Base-by-base conservation (phyloP, 805 yeast genomes). In the Komagataella pastoris region DNA sequence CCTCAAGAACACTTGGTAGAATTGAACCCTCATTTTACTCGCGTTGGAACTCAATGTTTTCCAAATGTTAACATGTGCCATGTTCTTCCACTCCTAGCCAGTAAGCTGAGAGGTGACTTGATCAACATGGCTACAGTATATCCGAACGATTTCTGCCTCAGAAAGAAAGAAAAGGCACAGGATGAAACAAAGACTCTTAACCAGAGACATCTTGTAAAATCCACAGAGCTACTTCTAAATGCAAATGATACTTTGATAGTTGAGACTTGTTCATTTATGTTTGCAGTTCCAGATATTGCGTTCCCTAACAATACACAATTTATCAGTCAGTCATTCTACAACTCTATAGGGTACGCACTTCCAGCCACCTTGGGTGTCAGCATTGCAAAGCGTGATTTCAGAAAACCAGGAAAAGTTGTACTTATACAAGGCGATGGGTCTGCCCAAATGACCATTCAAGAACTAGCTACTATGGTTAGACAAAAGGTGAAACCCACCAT, bases 401-500 rank as follows among this genome's bases (percentile, higher is more conserved):
- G 58, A 10, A 59, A 59, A 46, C 50, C 59, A 2, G 75, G 81
- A 36, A 76, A 95, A 59, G 72, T 89, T 48, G 71, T 88, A 18
- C 70, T 89, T 21, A 68, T 88, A 17, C 89, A 86, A 70, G 97
- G 97, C 52, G 97, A 90, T 64, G 97, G 97, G 1, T 83, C 96
- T 2, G 91, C 96, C 2, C 96, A 88, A 70, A 86, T 90, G 96
- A 88, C 97, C 3, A 73, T 85, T 52, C 96, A 90, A 72, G 97
- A 90, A 62, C 65, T 83, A 49, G 78, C 88, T 0, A 74, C 87
- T 2, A 79, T 77, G 60, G 64, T 85, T 45, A 76, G 87, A 55
- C 70, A 76, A 55, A 70, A 73, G 17, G 71, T 84, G 46, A 77
- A 76, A 44, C 88, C 95, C 19, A 77, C 83, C 46, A 74, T 90